Percentiles rank a stretch among this genome's conserved stretches.
Evolutionary conservation across 2,329 filamentous ascomycete genomes (phyloP).

Genomic region (Blastomyces silverae): DNA sequence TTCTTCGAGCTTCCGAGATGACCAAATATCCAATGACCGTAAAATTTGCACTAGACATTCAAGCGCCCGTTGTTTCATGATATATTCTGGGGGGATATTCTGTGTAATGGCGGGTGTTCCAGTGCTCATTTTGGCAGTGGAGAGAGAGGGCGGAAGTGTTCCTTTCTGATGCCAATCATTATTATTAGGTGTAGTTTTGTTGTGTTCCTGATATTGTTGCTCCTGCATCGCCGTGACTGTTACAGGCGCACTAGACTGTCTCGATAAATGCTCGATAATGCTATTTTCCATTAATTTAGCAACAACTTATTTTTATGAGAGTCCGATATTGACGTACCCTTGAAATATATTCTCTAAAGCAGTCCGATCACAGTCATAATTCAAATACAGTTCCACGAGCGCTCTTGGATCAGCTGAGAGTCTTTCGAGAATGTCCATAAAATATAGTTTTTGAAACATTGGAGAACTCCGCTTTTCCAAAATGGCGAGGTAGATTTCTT

Average conservation of each 20-base stretch:
- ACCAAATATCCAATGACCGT: slow-evolving; percentile 89
- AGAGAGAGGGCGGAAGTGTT: slow-evolving; percentile 79
- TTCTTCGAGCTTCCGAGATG: slow-evolving; percentile 58
- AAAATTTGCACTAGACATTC: slow-evolving; percentile 84
- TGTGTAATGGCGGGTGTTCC: slow-evolving; percentile 43
- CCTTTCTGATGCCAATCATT: slow-evolving; percentile 80
- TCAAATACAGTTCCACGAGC: slow-evolving; percentile 90
- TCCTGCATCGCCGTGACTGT: slow-evolving; percentile 69
- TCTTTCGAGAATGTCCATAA: slow-evolving; percentile 76
- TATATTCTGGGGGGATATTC: slow-evolving; percentile 79
- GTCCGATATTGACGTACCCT: slow-evolving; percentile 34
- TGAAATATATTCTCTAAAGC: slow-evolving; percentile 96
- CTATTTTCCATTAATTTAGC: slow-evolving; percentile 33
- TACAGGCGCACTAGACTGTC: slow-evolving; percentile 73
- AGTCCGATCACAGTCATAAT: slow-evolving; percentile 94
- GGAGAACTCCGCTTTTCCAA: slow-evolving; percentile 82
- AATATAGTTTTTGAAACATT: slow-evolving; percentile 83
- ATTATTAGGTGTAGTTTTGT: slow-evolving; percentile 52
- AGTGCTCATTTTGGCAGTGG: slow-evolving; percentile 65
- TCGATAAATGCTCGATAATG: slow-evolving; percentile 87
- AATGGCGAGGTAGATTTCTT: slow-evolving; percentile 92
- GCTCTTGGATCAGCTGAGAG: slow-evolving; percentile 80
- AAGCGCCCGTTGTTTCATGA: slow-evolving; percentile 80
- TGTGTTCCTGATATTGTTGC: slow-evolving; percentile 75
- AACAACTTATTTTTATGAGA: slow-evolving; percentile 10